Evolutionary conservation across 2,329 filamentous ascomycete genomes (phyloP).

Genomic region (Epicoccum nigrum): DNA sequence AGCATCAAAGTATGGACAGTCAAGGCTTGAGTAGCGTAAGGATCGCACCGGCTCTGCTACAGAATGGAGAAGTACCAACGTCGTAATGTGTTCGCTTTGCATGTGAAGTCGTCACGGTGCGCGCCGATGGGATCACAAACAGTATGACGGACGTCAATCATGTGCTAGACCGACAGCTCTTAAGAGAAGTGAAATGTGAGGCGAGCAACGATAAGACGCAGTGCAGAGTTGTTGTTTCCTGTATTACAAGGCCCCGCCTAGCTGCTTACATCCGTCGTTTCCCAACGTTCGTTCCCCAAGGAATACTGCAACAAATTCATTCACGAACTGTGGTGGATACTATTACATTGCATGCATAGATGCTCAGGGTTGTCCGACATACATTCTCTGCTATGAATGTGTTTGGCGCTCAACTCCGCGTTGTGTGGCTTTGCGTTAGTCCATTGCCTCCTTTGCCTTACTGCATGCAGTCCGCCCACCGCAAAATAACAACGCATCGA

Average conservation of each 20-base stretch:
- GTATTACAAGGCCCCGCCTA: too few species aligned
- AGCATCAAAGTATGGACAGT: conserved; percentile 84
- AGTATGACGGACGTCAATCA: background rate
- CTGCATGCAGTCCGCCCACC: conserved; percentile 11
- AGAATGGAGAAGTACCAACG: too few species aligned
- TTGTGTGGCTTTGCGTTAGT: conserved; percentile 16
- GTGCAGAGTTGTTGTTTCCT: background rate
- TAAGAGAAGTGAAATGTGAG: background rate
- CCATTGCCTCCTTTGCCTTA: conserved; percentile 31
- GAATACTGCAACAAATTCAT: too few species aligned
- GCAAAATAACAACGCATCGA: conserved; percentile 12
- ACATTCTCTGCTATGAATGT: too few species aligned
- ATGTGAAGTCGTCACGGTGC: background rate
- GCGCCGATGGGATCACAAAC: background rate
- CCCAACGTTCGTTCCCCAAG: background rate
- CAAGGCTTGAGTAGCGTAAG: too few species aligned
- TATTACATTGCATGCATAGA: too few species aligned
- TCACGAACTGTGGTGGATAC: too few species aligned
- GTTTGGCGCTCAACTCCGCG: background rate
- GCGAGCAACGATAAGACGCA: background rate
- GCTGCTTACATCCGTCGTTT: too few species aligned
- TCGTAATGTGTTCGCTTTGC: conserved; percentile 7
- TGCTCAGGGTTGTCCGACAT: too few species aligned
- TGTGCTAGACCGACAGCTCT: background rate
- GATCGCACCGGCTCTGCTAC: too few species aligned